These are phyloP conservation scores for Vitis rupestris DNA, from an alignment of 164 flowering plant genomes.

Conservation along the genomic window DNA sequence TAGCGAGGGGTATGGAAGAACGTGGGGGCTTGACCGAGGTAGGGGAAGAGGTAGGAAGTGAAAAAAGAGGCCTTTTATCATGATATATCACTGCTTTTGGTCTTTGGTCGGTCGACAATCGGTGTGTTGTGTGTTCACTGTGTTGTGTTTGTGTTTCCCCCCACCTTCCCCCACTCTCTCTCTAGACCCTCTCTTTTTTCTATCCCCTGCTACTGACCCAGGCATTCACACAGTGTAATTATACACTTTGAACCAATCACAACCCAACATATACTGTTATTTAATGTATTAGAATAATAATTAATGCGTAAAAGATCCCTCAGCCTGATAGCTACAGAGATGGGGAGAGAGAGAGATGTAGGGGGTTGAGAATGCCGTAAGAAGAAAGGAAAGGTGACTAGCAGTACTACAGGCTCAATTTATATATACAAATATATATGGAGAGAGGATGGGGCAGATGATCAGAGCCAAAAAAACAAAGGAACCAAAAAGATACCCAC, in stretches of 20 bases:
- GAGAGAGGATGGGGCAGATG: not conserved
- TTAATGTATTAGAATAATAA: slow-evolving; percentile 3
- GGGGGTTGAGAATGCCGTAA: slow-evolving; percentile 64
- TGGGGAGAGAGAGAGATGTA: slow-evolving; percentile 3
- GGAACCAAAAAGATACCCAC: slow-evolving; percentile 31
- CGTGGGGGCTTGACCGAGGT: slow-evolving; percentile 62
- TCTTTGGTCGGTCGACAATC: slow-evolving; percentile 79
- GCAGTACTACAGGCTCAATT: slow-evolving; percentile 26
- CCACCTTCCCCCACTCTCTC: slow-evolving; percentile 19
- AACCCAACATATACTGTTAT: slow-evolving; percentile 17
- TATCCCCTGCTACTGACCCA: slow-evolving; percentile 9
- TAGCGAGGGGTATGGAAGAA: slow-evolving; percentile 42
- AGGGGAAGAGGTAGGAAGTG: slow-evolving; percentile 3
- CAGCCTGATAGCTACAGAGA: slow-evolving; percentile 22
- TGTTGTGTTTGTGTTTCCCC: slow-evolving; percentile 37
- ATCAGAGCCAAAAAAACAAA: slow-evolving; percentile 9
- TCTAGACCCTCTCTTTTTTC: slow-evolving; percentile 8
- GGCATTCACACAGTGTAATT: slow-evolving; percentile 38
- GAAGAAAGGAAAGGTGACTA: slow-evolving; percentile 63
- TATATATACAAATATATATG: slow-evolving; percentile 1
- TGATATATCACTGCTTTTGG: slow-evolving; percentile 33
- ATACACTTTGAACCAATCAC: slow-evolving; percentile 41
- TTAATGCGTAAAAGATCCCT: slow-evolving; percentile 1
- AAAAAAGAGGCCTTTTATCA: slow-evolving; percentile 42
- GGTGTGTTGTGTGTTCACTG: slow-evolving; percentile 48